Percentiles rank a stretch among this genome's conserved stretches.
phyloP scores from a whole-genome alignment of 345 rosid species.

The Heritiera fomes region DNA sequence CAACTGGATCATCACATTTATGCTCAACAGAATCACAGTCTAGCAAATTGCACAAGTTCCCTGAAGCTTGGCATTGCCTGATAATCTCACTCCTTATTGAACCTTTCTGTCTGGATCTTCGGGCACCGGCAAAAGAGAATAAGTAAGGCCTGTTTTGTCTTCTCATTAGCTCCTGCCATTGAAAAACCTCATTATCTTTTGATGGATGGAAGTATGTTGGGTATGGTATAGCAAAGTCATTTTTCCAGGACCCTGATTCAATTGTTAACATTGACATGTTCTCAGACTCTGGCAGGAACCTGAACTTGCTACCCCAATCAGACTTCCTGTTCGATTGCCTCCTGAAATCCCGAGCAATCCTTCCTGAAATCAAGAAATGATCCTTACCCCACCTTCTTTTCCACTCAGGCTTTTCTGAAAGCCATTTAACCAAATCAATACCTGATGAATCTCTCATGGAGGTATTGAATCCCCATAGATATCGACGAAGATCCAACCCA shows the following conservation, averaged over 20 bases:
- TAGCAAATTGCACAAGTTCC: slow-evolving; percentile 38
- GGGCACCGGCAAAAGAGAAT: slow-evolving; percentile 55
- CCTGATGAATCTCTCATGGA: slow-evolving; percentile 43
- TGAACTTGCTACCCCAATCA: too few relatives aligned
- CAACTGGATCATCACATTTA: slow-evolving; percentile 41
- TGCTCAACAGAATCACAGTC: slow-evolving; percentile 32
- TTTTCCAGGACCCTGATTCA: too few relatives aligned
- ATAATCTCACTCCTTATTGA: slow-evolving; percentile 44
- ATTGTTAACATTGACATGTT: too few relatives aligned
- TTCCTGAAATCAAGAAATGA: slow-evolving; percentile 57
- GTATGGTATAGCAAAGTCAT: too few relatives aligned
- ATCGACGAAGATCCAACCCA: slow-evolving; percentile 64
- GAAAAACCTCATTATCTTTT: background rate
- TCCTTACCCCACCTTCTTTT: slow-evolving; percentile 49
- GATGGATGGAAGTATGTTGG: too few relatives aligned
- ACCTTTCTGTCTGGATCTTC: slow-evolving; percentile 17
- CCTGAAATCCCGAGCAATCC: slow-evolving; percentile 44
- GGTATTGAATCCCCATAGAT: slow-evolving; percentile 52
- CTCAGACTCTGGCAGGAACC: too few relatives aligned
- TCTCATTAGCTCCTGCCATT: slow-evolving; percentile 49
- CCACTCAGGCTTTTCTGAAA: slow-evolving; percentile 46
- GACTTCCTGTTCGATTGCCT: too few relatives aligned
- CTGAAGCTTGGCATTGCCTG: slow-evolving; percentile 39
- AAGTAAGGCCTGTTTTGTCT: slow-evolving; percentile 25
- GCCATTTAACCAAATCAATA: slow-evolving; percentile 33